These are phyloP conservation scores for Thelephora terrestris DNA, from an alignment of 1,284 basidiomycete species.

Conservation along the genomic window DNA sequence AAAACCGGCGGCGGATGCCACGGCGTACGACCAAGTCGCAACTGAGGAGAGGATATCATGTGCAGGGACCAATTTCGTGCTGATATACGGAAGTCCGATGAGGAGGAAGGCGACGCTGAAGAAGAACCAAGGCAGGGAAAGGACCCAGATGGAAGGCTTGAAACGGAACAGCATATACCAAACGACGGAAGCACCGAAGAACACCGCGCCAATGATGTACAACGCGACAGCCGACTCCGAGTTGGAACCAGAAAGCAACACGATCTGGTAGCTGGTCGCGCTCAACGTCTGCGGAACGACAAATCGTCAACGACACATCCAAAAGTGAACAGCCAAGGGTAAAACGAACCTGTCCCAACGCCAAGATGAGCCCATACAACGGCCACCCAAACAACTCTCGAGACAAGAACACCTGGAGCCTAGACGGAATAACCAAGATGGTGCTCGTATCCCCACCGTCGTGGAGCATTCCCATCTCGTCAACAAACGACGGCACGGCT, in stretches of 20 bases:
- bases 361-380: slow-evolving; percentile 82
- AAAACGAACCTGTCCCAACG: slow-evolving; percentile 57
- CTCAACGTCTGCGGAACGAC: slow-evolving; percentile 50
- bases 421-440: slow-evolving; percentile 61
- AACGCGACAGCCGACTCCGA: slow-evolving; percentile 73
- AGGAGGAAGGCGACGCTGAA: slow-evolving; percentile 84
- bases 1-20: slow-evolving; percentile 84
- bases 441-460: slow-evolving; percentile 8
- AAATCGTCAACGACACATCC: slow-evolving; percentile 10
- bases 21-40: slow-evolving; percentile 84
- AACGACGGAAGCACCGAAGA: slow-evolving; percentile 73
- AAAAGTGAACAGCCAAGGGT: slow-evolving; percentile 16
- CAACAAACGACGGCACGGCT: slow-evolving; percentile 37
- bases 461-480: slow-evolving; percentile 19
- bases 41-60: slow-evolving; percentile 62
- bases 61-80: slow-evolving; percentile 46
- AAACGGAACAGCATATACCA: slow-evolving; percentile 90
- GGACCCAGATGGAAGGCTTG: slow-evolving; percentile 79
- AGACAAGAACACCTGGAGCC: slow-evolving; percentile 72
- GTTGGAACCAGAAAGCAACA: slow-evolving; percentile 76
- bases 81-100: slow-evolving; percentile 77
- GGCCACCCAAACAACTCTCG: slow-evolving; percentile 78
- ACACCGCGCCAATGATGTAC: slow-evolving; percentile 81
- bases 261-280: slow-evolving; percentile 92
- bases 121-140: slow-evolving; percentile 82